A percentile compares a stretch with the other conserved stretches of the same genome.
Conservation (phyloP, 352 stramenopile genomes). For the Phytophthora sp. region DNA sequence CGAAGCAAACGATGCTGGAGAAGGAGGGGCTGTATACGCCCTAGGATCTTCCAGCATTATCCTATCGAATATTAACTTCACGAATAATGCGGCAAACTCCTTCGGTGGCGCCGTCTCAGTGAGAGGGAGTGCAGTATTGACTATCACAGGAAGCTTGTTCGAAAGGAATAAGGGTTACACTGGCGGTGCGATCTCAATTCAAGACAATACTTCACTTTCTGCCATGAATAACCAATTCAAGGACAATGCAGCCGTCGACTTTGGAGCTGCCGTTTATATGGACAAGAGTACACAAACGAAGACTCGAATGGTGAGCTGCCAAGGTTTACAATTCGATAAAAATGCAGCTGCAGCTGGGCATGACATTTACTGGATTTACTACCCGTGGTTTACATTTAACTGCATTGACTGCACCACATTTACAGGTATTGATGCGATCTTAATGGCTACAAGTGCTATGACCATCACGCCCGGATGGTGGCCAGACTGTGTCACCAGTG, state of each 20-base stretch:
- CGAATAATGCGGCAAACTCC: conserved; percentile 38
- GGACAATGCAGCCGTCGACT: conserved; percentile 52
- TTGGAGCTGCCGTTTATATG: conserved; percentile 64
- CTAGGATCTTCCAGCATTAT: conserved; percentile 44
- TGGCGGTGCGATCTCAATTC: conserved; percentile 52
- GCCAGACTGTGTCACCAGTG: conserved; percentile 64
- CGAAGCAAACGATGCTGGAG: conserved; percentile 44
- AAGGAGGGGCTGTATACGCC: conserved; percentile 57
- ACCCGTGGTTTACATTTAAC: conserved; percentile 44
- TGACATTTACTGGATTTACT: conserved; percentile 74
- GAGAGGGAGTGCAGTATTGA: conserved; percentile 32
- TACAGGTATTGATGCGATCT: background rate
- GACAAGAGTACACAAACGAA: conserved; percentile 34
- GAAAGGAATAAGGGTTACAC: conserved; percentile 50
- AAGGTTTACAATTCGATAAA: conserved; percentile 23
- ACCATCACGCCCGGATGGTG: conserved; percentile 58
- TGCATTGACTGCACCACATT: conserved; percentile 42
- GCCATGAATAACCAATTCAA: conserved; percentile 35
- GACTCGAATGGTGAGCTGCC: conserved; percentile 17
- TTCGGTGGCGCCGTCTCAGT: conserved; percentile 58
- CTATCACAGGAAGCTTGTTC: conserved; percentile 27
- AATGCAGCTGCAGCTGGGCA: conserved; percentile 49
- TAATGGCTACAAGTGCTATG: conserved; percentile 50
- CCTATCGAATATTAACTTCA: conserved; percentile 16
- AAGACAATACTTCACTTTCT: conserved; percentile 42